Conservation (phyloP, 371 early-diverging fungal genomes). For the Mortierella sp. region DNA sequence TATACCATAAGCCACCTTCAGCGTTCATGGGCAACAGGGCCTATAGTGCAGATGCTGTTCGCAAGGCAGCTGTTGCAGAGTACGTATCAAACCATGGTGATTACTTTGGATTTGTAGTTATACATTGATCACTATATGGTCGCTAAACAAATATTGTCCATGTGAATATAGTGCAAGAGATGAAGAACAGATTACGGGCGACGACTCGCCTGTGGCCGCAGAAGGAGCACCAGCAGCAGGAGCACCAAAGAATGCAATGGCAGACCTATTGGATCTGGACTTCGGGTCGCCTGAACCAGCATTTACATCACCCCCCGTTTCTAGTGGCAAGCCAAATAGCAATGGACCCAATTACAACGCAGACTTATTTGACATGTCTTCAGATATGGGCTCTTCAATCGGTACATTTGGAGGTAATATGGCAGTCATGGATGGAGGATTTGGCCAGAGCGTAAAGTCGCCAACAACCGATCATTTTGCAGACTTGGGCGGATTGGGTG, state of each 20-base stretch:
- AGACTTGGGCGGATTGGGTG: conserved; percentile 31
- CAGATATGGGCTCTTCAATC: conserved; percentile 31
- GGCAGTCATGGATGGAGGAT: conserved; percentile 18
- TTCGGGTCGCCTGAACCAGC: conserved; percentile 50
- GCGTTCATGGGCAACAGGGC: conserved; percentile 79
- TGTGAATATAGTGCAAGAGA: conserved; percentile 59
- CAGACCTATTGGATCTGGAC: conserved; percentile 69
- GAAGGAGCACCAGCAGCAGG: conserved; percentile 65
- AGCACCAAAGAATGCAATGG: conserved; percentile 70
- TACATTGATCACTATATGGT: background rate
- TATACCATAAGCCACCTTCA: conserved; percentile 93
- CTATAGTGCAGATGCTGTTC: conserved; percentile 70
- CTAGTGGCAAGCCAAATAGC: conserved; percentile 13
- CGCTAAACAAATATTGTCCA: background rate
- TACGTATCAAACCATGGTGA: conserved; percentile 37
- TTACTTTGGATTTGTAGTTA: background rate
- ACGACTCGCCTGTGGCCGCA: conserved; percentile 38
- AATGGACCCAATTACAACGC: conserved; percentile 41
- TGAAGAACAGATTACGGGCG: conserved; percentile 65
- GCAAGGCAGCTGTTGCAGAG: conserved; percentile 61
- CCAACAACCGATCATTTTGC: conserved; percentile 29
- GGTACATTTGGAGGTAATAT: conserved; percentile 32
- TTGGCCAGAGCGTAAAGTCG: conserved; percentile 3
- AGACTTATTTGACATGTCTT: conserved; percentile 53
- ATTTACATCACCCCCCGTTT: conserved; percentile 30